Base-by-base conservation (phyloP, 2,329 filamentous ascomycete genomes). In the Ophiostoma australiae region DNA sequence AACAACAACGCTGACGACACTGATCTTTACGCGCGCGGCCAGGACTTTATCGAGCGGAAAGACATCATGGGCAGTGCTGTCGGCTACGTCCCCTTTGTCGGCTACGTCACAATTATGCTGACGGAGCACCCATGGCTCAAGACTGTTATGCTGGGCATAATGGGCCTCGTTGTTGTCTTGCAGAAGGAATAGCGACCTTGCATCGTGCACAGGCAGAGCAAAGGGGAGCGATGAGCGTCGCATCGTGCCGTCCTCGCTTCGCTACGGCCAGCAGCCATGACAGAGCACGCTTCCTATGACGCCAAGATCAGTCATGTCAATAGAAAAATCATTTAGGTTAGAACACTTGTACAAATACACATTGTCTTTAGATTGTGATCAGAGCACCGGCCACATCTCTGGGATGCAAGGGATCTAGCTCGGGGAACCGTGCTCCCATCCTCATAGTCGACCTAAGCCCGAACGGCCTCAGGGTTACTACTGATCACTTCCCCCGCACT, bases 51-150 rank as follows among this genome's bases (percentile, higher is more conserved):
- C 66, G 89, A 91, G 78, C 87, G 95, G 72, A 87, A 91, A 78
- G 94, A 98, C 78, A 94, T 99, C 71, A 92, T 99, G 71, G 95
- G 95, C 66, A 97, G 76, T 69, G 95, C 98, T 7, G 84, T 95
- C 13, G 95, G 87, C 52, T 99, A 96, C 79, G 89, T 98, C 71
- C 95, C 95, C 0, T 96, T 95, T 77, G 93, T 98, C 17, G 95
- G 95, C 75, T 98, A 98, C 78, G 94, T 98, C 66, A 99, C 95
- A 1, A 99, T 99, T 76, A 84, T 98, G 80, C 84, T 99, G 73
- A 95, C 92, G 74, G 95, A 99, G 80, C 90, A 99, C 79, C 95
- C 95, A 6, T 98, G 94, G 94, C 80, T 98, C 76, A 99, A 99
- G 87, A 96, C 92, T 63, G 94, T 90, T 35, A 92, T 98, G 89